Percentiles rank a stretch among this genome's conserved stretches.
These are phyloP conservation scores for Paracoccidioides lutzii DNA, from an alignment of 2,329 filamentous ascomycete genomes.

Conservation along the genomic window DNA sequence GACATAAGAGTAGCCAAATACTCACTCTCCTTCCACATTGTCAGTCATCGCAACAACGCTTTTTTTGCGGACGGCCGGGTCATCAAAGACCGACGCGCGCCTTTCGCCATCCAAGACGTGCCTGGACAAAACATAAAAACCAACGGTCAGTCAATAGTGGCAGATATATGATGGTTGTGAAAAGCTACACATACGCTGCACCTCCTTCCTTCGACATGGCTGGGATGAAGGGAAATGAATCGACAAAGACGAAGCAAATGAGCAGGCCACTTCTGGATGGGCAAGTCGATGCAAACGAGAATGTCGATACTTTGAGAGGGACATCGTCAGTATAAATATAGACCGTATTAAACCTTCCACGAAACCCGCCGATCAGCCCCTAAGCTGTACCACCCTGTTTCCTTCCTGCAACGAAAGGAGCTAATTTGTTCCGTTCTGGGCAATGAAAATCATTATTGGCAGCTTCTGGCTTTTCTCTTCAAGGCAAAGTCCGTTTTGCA, in stretches of 20 bases:
- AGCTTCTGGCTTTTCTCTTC: not conserved
- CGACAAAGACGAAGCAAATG: not conserved
- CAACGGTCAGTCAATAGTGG: not conserved
- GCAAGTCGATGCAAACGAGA: not conserved
- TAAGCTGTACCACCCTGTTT: not conserved
- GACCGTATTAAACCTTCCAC: not conserved
- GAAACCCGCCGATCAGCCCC: not conserved
- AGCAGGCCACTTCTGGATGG: not conserved
- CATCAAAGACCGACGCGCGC: constrained; percentile 8
- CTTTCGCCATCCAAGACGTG: not conserved
- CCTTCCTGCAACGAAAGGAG: not conserved
- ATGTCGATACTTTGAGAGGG: not conserved
- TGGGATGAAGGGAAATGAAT: not conserved
- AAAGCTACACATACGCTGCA: not conserved
- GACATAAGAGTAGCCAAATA: not conserved
- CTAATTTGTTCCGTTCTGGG: constrained; percentile 1
- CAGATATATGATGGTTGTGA: not conserved
- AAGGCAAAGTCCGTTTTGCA: not conserved
- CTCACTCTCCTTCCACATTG: constrained; percentile 24
- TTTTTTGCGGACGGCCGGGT: constrained; percentile 7
- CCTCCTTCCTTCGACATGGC: constrained; percentile 1
- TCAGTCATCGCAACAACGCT: constrained; percentile 19
- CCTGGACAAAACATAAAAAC: not conserved
- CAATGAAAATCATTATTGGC: not conserved
- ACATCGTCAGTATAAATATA: not conserved